phyloP scores from a whole-genome alignment of 2,329 filamentous ascomycete genomes.

The Colletotrichum coccodes region DNA sequence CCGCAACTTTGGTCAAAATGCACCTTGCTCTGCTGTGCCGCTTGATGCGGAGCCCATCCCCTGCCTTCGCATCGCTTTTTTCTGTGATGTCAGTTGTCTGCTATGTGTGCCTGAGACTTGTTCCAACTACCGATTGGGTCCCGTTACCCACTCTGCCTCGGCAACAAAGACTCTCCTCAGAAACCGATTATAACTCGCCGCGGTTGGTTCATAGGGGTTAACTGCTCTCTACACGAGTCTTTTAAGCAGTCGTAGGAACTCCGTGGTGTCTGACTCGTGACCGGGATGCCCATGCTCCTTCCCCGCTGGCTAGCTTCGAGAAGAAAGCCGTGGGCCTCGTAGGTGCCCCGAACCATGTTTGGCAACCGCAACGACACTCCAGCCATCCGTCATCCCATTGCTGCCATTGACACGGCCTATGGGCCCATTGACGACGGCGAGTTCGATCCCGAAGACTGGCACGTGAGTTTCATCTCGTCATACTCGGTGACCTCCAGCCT shows the following conservation, averaged over 20 bases:
- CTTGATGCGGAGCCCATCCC: neutral
- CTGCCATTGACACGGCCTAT: neutral
- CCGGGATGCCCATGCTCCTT: neutral
- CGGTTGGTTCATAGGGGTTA: too few relatives aligned
- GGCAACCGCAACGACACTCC: neutral
- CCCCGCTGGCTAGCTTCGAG: neutral
- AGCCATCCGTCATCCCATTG: neutral
- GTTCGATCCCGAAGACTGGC: constrained; percentile 33
- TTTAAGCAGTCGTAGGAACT: neutral
- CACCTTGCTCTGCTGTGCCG: neutral
- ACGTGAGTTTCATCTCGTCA: constrained; percentile 40
- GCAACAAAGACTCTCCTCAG: too few relatives aligned
- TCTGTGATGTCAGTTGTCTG: too few relatives aligned
- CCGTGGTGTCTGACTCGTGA: neutral
- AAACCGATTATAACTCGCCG: too few relatives aligned
- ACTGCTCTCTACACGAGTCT: neutral
- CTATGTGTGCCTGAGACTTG: too few relatives aligned
- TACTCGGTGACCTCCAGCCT: constrained; percentile 47
- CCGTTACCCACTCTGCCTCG: too few relatives aligned
- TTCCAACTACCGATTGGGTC: neutral
- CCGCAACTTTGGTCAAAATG: too few relatives aligned
- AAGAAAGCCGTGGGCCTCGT: neutral
- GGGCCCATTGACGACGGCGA: constrained; percentile 17
- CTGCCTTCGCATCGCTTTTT: neutral
- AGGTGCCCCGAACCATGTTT: neutral